phyloP scores from a whole-genome alignment of 2,329 filamentous ascomycete genomes.

The Ustulina deusta region DNA sequence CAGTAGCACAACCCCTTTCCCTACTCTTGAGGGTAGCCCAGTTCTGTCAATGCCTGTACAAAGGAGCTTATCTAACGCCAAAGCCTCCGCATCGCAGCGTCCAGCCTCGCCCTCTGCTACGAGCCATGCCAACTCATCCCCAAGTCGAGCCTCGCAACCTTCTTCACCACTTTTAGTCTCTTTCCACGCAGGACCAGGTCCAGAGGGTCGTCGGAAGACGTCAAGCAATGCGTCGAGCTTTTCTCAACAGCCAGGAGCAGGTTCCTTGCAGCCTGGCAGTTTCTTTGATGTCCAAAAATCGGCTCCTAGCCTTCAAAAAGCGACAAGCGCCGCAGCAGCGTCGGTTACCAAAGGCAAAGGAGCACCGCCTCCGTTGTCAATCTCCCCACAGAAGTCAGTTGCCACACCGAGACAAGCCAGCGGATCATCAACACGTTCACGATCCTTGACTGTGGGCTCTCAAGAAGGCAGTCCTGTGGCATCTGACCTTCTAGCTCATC shows the following conservation, averaged over 20 bases:
- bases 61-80: slow-evolving; percentile 84
- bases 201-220: slow-evolving; percentile 85
- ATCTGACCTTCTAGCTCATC: slow-evolving; percentile 75
- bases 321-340: slow-evolving; percentile 65
- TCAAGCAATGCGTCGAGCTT: slow-evolving; percentile 89
- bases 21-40: slow-evolving; percentile 86
- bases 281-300: slow-evolving; percentile 79
- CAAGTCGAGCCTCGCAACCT: slow-evolving; percentile 81
- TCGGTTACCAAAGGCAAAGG: slow-evolving; percentile 70
- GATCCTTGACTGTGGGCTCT: slow-evolving; percentile 93
- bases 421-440: slow-evolving; percentile 74
- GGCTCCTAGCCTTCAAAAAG: slow-evolving; percentile 70
- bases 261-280: slow-evolving; percentile 75
- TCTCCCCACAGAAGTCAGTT: slow-evolving; percentile 73
- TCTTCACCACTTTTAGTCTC: slow-evolving; percentile 95
- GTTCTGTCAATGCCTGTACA: slow-evolving; percentile 83
- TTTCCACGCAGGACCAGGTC: slow-evolving; percentile 86
- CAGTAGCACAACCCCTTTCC: slow-evolving; percentile 69
- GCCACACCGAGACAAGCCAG: slow-evolving; percentile 71
- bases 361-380: slow-evolving; percentile 61
- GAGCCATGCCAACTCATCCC: slow-evolving; percentile 85
- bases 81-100: slow-evolving; percentile 71
- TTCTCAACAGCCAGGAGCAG: slow-evolving; percentile 77
- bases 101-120: slow-evolving; percentile 87
- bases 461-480: slow-evolving; percentile 86